Conservation (phyloP, 495 filamentous ascomycete species). For the Aspergillus leporis region DNA sequence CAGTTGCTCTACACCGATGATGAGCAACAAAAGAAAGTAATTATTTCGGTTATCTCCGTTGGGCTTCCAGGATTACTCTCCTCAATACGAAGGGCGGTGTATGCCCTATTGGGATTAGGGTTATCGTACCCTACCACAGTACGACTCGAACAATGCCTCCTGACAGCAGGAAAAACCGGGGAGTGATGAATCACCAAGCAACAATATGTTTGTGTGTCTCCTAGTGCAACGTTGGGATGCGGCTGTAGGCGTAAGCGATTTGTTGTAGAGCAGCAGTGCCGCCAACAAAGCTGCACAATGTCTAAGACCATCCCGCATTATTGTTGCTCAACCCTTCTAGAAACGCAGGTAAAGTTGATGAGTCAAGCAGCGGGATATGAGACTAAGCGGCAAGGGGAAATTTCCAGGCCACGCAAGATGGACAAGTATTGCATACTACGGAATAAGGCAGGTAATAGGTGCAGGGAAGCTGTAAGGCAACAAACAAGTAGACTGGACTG, state of each 20-base stretch:
- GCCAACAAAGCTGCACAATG: neutral
- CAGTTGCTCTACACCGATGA: neutral
- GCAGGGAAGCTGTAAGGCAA: neutral
- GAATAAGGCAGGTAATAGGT: neutral
- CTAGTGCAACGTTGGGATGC: neutral
- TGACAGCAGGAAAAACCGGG: neutral
- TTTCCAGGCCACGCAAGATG: neutral
- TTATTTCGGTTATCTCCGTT: neutral
- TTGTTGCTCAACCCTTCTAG: neutral
- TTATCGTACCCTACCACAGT: neutral
- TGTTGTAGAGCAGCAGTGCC: neutral
- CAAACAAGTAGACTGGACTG: neutral
- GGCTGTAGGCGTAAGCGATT: neutral
- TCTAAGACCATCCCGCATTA: neutral
- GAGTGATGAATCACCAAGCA: neutral
- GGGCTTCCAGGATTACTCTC: neutral
- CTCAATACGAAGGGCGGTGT: slow-evolving; percentile 2
- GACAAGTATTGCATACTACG: neutral
- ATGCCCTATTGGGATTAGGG: neutral
- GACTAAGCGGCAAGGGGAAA: neutral
- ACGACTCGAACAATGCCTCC: neutral
- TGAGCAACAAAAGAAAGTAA: neutral
- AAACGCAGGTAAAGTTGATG: neutral
- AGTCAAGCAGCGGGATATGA: neutral
- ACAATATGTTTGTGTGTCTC: neutral